A percentile compares a stretch with the other conserved stretches of the same genome.
Evolutionary conservation across 1,284 basidiomycete genomes (phyloP).

Genomic region (Rhodotorula sp.): DNA sequence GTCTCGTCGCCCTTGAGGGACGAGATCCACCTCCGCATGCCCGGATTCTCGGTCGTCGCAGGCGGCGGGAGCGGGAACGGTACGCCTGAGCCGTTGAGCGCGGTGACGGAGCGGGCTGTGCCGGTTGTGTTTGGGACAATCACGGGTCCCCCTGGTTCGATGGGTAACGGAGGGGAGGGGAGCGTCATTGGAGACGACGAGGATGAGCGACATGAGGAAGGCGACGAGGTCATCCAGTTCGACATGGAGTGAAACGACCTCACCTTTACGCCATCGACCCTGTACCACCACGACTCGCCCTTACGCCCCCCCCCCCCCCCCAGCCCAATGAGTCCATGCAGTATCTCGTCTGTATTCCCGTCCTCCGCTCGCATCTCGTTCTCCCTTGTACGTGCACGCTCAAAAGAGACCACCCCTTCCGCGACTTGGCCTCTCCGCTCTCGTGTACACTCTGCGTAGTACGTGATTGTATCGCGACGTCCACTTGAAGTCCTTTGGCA

Average conservation of each 20-base stretch:
- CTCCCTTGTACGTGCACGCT: too few relatives aligned
- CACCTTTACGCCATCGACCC: neutral
- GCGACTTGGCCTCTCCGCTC: neutral
- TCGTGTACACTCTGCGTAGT: neutral
- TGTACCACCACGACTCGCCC: neutral
- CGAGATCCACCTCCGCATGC: neutral
- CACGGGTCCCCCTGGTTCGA: neutral
- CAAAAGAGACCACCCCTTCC: too few relatives aligned
- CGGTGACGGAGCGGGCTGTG: neutral
- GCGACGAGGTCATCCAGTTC: conserved; percentile 33
- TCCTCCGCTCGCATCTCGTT: neutral
- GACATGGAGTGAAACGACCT: conserved; percentile 17
- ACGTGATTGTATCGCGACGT: neutral
- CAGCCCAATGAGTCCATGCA: neutral
- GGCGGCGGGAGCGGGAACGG: neutral
- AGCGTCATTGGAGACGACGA: conserved; percentile 8
- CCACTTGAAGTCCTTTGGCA: neutral
- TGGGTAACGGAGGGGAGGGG: neutral
- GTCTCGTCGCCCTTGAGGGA: neutral
- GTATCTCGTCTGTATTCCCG: neutral
- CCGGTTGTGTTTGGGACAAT: too few relatives aligned
- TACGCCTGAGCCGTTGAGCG: neutral
- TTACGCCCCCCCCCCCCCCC: neutral
- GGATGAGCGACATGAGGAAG: neutral
- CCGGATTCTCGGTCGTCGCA: neutral